Conservation (phyloP, 148 eudicot species). For the Nepenthes mirabilis region DNA sequence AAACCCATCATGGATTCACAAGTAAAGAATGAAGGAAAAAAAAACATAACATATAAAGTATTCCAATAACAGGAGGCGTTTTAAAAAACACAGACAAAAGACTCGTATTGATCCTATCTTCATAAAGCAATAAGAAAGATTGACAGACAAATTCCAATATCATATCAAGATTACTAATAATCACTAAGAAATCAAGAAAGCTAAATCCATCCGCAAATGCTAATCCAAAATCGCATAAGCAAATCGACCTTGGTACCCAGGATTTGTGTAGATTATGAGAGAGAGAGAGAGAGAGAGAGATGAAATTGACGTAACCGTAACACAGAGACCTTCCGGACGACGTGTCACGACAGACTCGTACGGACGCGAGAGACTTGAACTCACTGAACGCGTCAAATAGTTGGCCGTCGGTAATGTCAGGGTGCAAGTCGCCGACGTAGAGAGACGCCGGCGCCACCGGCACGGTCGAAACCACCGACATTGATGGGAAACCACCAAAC, state of each 20-base stretch:
- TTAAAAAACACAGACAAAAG: no score
- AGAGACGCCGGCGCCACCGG: constrained; percentile 30
- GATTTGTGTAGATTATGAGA: not conserved
- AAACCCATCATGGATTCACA: no score
- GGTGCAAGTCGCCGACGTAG: constrained; percentile 71
- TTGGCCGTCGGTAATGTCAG: constrained; percentile 34
- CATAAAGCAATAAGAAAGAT: no score
- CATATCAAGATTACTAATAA: no score
- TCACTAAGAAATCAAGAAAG: no score
- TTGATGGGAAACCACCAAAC: not conserved
- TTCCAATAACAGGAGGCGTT: no score
- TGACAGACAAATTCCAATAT: no score
- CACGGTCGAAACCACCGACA: not conserved
- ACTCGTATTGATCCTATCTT: no score
- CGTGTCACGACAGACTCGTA: constrained; percentile 72
- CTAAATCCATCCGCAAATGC: not conserved
- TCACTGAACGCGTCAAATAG: constrained; percentile 49
- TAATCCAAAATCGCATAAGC: not conserved
- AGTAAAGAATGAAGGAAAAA: no score
- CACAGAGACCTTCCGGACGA: constrained; percentile 54
- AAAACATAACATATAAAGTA: no score
- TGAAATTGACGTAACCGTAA: constrained; percentile 69
- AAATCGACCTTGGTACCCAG: not conserved
- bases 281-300: constrained; percentile 7
- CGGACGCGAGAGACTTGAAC: constrained; percentile 44